Conservation (phyloP, 257 asterid genomes). For the Vinca minor region DNA sequence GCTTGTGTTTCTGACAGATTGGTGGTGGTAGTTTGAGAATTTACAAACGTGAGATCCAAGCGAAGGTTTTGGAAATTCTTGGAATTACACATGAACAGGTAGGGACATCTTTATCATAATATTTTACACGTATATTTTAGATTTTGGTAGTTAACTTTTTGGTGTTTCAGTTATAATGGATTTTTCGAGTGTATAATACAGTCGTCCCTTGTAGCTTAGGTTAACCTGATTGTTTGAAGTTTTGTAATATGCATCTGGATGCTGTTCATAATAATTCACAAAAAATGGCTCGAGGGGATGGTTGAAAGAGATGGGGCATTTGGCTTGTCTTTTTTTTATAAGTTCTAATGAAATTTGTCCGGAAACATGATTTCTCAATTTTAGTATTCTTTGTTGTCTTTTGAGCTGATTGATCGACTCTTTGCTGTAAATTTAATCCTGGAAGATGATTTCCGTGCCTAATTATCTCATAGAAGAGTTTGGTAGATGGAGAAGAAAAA, state of each 20-base stretch:
- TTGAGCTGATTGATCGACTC: background rate
- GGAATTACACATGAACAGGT: conserved; percentile 87
- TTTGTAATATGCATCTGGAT: background rate
- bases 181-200: background rate
- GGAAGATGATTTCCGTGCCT: too few relatives aligned
- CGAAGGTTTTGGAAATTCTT: conserved; percentile 75
- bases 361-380: background rate
- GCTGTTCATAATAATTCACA: background rate
- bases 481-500: background rate
- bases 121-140: background rate
- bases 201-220: background rate
- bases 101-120: conserved; percentile 4
- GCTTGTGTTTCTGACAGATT: conserved; percentile 29
- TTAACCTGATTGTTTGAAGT: background rate
- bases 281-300: background rate
- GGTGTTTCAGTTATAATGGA: background rate
- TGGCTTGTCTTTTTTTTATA: background rate
- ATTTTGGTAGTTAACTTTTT: background rate
- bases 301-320: background rate
- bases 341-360: background rate
- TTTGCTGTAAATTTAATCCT: background rate
- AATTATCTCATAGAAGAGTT: background rate
- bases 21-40: conserved; percentile 99
- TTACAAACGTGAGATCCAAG: conserved; percentile 83
- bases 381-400: too few relatives aligned